Evolutionary conservation across 2,329 filamentous ascomycete species (phyloP), one percentile per base, ranked within the genome.

Genomic region (Grosmannia penicillata): DNA sequence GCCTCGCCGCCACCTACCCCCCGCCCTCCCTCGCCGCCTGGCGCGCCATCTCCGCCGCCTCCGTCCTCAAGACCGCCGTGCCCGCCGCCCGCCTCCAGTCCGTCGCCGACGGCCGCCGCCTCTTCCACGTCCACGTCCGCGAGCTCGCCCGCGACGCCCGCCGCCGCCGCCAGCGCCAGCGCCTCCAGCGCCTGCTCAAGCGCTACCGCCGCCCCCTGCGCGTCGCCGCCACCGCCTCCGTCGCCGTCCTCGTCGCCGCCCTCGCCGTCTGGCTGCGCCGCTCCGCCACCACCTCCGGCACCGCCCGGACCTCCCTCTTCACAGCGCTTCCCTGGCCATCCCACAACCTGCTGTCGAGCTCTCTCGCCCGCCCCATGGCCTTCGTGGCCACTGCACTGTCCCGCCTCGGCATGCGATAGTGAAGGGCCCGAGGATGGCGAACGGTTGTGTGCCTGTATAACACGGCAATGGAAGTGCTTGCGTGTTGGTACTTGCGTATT

Each of bases 51-150:
- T 86, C 86, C 3, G 55, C 57, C 7, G 72, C 72, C 42, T 95
- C 87, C 54, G 85, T 85, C 8, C 68, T 98, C 37, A 95, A 93
- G 57, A 94, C 87, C 2, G 82, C 82, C 0, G 53, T 65, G 35
- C 53, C 9, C 4, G 17, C 38, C 13, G 63, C 71, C 34, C 55
- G 63, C 6, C 55, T 56, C 22, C 74, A 85, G 53, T 72, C 68
- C 0, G 56, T 83, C 25, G 58, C 68, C 23, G 72, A 89, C 29
- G 89, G 84, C 3, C 63, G 76, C 44, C 55, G 52, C 5, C 70
- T 78, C 43, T 89, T 95, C 49, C 60, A 72, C 28, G 66, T 66
- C 46, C 89, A 96, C 54, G 74, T 75, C 4, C 65, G 62, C 39
- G 78, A 93, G 49, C 61, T 96, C n/a, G 61, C 65, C 39, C 72